Evolutionary conservation across 257 asterid species (phyloP).

Genomic region (Rhazya stricta): DNA sequence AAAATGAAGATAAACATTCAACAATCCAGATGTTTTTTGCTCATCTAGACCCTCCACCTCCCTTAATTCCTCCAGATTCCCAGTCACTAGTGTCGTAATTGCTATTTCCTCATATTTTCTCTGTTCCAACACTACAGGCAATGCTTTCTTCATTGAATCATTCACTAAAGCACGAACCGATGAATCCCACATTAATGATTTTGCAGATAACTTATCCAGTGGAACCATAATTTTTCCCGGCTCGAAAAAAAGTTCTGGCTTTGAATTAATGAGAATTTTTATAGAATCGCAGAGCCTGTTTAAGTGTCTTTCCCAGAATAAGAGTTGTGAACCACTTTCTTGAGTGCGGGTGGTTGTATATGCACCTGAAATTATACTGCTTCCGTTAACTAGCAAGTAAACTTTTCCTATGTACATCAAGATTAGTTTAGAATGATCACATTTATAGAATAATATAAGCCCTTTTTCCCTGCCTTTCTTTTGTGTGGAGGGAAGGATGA

Average conservation of each 20-base stretch:
- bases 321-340: slow-evolving; percentile 51
- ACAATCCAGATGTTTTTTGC: slow-evolving; percentile 32
- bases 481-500: background rate
- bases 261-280: slow-evolving; percentile 38
- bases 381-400: background rate
- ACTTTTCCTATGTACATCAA: background rate
- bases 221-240: slow-evolving; percentile 15
- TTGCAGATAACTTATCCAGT: slow-evolving; percentile 23
- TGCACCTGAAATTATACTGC: slow-evolving; percentile 54
- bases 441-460: background rate
- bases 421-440: background rate
- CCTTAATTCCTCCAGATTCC: slow-evolving; percentile 39
- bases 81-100: slow-evolving; percentile 69
- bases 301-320: slow-evolving; percentile 83
- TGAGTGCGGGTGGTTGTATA: slow-evolving; percentile 94
- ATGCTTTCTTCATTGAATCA: slow-evolving; percentile 57
- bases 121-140: slow-evolving; percentile 46
- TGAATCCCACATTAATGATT: slow-evolving; percentile 45
- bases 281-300: slow-evolving; percentile 64
- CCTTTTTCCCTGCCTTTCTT: background rate
- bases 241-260: slow-evolving; percentile 47
- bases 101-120: slow-evolving; percentile 57
- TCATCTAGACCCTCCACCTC: slow-evolving; percentile 32
- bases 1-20: slow-evolving; percentile 73
- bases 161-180: slow-evolving; percentile 47